Conservation (phyloP, 768 basidiomycete species). For the Tulasnella sp. region DNA sequence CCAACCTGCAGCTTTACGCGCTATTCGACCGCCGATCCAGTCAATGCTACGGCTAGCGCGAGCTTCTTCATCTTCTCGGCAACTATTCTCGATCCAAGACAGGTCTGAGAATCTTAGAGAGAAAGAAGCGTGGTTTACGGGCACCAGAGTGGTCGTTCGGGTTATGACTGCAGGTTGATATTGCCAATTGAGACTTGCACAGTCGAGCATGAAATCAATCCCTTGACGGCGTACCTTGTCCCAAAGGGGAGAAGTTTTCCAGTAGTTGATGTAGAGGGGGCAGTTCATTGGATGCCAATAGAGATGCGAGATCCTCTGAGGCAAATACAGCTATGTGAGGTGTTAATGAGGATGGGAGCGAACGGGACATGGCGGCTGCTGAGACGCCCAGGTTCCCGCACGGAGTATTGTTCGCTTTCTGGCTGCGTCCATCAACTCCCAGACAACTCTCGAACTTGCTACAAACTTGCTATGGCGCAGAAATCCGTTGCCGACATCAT, state of each 20-base stretch:
- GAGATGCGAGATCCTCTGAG: constrained; percentile 56
- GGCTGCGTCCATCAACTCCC: too few relatives aligned
- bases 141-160: constrained; percentile 58
- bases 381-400: too few relatives aligned
- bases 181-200: background rate
- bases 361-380: too few relatives aligned
- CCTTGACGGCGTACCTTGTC: constrained; percentile 72
- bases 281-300: constrained; percentile 47
- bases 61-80: constrained; percentile 66
- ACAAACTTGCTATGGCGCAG: too few relatives aligned
- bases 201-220: constrained; percentile 6
- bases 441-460: too few relatives aligned
- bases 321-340: constrained; percentile 70
- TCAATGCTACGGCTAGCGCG: constrained; percentile 74
- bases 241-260: constrained; percentile 76
- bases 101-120: constrained; percentile 71
- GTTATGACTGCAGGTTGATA: constrained; percentile 49
- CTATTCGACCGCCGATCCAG: constrained; percentile 71
- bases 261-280: constrained; percentile 64
- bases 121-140: constrained; percentile 64
- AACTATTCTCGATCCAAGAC: constrained; percentile 57
- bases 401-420: too few relatives aligned
- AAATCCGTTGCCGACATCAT: too few relatives aligned
- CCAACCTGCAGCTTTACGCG: constrained; percentile 55
- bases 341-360: constrained; percentile 61